Conservation (phyloP, 352 stramenopile genomes). For the Pythium graminicola region DNA sequence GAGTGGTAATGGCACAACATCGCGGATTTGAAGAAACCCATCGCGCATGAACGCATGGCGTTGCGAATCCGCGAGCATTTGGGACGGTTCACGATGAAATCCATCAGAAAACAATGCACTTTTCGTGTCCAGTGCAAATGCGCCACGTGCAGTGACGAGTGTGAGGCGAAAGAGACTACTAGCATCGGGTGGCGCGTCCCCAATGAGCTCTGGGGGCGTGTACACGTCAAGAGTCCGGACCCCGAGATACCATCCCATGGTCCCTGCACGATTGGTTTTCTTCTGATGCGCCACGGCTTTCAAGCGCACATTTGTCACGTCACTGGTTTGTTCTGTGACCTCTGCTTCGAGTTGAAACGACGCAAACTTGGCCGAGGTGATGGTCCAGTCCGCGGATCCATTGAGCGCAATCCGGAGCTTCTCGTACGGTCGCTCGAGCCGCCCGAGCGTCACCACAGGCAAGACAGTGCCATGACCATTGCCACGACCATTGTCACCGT, state of each 20-base stretch:
- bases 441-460: conserved; percentile 33
- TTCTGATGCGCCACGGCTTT: conserved; percentile 64
- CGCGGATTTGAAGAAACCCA: conserved; percentile 63
- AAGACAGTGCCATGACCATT: not conserved
- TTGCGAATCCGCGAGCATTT: conserved; percentile 48
- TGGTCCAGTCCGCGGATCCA: conserved; percentile 50
- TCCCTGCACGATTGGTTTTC: conserved; percentile 40
- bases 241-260: conserved; percentile 52
- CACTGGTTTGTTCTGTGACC: not conserved
- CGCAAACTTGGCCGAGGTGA: conserved; percentile 57
- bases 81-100: conserved; percentile 15
- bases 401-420: conserved; percentile 75
- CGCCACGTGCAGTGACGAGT: conserved; percentile 39
- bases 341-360: conserved; percentile 50
- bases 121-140: conserved; percentile 39
- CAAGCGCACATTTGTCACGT: conserved; percentile 28
- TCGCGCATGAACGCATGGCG: conserved; percentile 60
- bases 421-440: conserved; percentile 62
- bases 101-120: conserved; percentile 27
- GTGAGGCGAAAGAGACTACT: conserved; percentile 43
- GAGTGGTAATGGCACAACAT: conserved; percentile 46
- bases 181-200: conserved; percentile 36
- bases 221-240: not conserved
- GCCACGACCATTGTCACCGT: conserved; percentile 7
- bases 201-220: conserved; percentile 32